These are phyloP conservation scores for Evansstolkia leycettana DNA, from an alignment of 495 filamentous ascomycete genomes.

Conservation along the genomic window DNA sequence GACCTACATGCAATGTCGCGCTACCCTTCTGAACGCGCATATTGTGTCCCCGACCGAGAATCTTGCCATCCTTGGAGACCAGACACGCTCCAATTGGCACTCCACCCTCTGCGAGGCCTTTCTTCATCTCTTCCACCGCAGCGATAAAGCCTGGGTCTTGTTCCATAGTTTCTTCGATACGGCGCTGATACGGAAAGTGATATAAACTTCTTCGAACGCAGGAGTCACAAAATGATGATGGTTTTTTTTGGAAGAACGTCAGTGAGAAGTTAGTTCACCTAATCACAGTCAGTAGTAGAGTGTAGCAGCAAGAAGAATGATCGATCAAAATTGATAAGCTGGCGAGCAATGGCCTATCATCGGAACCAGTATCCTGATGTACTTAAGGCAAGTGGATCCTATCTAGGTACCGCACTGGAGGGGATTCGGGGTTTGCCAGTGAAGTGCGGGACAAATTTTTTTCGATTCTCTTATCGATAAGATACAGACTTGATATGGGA, in stretches of 20 bases:
- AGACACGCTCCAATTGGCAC: slow-evolving; percentile 75
- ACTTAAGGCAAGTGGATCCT: too few relatives aligned
- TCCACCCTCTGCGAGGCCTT: slow-evolving; percentile 59
- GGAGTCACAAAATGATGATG: too few relatives aligned
- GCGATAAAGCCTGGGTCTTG: slow-evolving; percentile 37
- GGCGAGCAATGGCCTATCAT: too few relatives aligned
- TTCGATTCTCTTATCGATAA: slow-evolving; percentile 5
- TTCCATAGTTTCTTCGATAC: slow-evolving; percentile 21
- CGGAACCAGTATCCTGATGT: too few relatives aligned
- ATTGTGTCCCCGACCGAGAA: slow-evolving; percentile 73
- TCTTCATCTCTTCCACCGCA: slow-evolving; percentile 68
- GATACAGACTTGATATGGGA: background rate
- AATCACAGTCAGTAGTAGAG: too few relatives aligned
- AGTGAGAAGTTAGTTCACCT: too few relatives aligned
- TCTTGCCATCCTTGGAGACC: slow-evolving; percentile 54
- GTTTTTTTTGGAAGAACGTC: too few relatives aligned
- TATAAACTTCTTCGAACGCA: too few relatives aligned
- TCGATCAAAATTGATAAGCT: too few relatives aligned
- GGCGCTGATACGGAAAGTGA: background rate
- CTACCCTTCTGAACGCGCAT: slow-evolving; percentile 69
- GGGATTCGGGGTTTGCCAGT: too few relatives aligned
- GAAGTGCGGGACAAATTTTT: slow-evolving; percentile 11
- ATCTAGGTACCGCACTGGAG: too few relatives aligned
- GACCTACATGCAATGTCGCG: slow-evolving; percentile 60
- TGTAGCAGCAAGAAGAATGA: too few relatives aligned